Evolutionary conservation across 2,329 filamentous ascomycete genomes (phyloP).

Genomic region (Thielaviopsis euricoi): DNA sequence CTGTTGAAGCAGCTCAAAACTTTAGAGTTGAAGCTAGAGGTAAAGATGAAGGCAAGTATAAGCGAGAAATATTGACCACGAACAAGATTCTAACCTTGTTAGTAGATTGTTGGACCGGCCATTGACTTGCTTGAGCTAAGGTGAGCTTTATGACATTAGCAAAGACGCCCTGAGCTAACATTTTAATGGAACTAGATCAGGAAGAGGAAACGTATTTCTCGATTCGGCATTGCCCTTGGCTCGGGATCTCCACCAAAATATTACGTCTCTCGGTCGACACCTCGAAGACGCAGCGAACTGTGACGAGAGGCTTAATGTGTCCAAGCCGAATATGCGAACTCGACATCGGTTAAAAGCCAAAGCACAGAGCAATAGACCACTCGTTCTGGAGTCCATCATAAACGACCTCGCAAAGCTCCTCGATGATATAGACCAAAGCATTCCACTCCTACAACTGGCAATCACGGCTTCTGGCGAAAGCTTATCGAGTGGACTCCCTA

Average conservation of each 20-base stretch:
- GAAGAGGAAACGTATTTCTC: slow-evolving; percentile 41
- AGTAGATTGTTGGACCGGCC: slow-evolving; percentile 67
- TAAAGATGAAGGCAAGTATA: slow-evolving; percentile 49
- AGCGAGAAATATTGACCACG: neutral
- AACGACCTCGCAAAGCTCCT: slow-evolving; percentile 60
- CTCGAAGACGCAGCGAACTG: slow-evolving; percentile 53
- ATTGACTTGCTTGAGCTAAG: slow-evolving; percentile 89
- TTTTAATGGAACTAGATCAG: slow-evolving; percentile 24
- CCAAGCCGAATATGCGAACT: neutral
- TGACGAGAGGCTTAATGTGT: neutral
- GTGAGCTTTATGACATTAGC: slow-evolving; percentile 24
- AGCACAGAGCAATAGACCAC: slow-evolving; percentile 26
- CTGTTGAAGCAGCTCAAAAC: slow-evolving; percentile 50
- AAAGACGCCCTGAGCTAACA: neutral
- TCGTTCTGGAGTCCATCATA: slow-evolving; percentile 47
- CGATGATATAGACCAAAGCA: slow-evolving; percentile 69
- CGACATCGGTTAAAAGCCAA: slow-evolving; percentile 19
- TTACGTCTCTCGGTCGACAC: slow-evolving; percentile 60
- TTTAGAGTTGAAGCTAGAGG: slow-evolving; percentile 60
- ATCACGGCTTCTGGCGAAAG: slow-evolving; percentile 88
- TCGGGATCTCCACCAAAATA: slow-evolving; percentile 67
- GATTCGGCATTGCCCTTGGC: slow-evolving; percentile 75
- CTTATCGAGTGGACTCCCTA: slow-evolving; percentile 61
- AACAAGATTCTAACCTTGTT: neutral
- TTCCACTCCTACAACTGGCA: slow-evolving; percentile 81